Evolutionary conservation across 129 eudicot genomes (phyloP).

Genomic region (Helichrysum umbraculigerum): DNA sequence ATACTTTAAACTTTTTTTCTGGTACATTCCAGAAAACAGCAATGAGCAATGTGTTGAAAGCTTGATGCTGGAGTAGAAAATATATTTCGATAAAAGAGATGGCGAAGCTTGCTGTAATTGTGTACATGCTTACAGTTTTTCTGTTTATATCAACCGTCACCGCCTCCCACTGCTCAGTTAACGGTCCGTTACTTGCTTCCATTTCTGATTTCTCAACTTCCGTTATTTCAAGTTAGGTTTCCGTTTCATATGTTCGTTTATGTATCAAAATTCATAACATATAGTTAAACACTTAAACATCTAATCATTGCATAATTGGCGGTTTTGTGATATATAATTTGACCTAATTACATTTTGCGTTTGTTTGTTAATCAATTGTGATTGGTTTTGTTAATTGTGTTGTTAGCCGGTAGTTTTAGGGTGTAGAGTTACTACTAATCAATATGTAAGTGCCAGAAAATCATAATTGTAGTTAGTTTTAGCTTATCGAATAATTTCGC

Average conservation of each 20-base stretch:
- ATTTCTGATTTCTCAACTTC: conserved; percentile 6
- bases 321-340: neutral
- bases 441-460: neutral
- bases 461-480: neutral
- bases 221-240: conserved; percentile 12
- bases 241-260: neutral
- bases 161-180: conserved; percentile 38
- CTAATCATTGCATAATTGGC: neutral
- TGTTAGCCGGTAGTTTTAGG: neutral
- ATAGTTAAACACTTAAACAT: neutral
- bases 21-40: neutral
- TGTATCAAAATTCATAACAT: neutral
- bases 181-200: conserved; percentile 36
- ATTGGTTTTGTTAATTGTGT: neutral
- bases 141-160: conserved; percentile 28
- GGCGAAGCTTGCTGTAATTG: conserved; percentile 22
- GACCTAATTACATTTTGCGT: conserved; percentile 15
- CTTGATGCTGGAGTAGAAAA: too few relatives aligned
- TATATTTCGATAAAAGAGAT: neutral
- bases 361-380: neutral
- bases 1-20: too few relatives aligned
- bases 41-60: neutral
- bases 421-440: neutral
- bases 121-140: conserved; percentile 22
- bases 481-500: neutral